phyloP scores from a whole-genome alignment of 208 protist genomes.

The Trypanosoma mega region DNA sequence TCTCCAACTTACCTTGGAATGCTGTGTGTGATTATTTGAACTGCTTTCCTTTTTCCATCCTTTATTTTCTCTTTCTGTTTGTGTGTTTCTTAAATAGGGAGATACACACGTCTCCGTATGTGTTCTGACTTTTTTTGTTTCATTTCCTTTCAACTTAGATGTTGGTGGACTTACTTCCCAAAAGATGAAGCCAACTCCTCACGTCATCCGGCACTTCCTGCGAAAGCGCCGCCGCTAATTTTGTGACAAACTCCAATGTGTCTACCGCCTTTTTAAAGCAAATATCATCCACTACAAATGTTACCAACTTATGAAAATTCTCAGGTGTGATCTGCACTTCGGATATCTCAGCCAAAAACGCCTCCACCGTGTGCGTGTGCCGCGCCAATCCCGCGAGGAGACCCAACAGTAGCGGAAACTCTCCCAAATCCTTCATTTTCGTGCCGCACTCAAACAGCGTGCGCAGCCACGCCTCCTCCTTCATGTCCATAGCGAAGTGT shows the following conservation, averaged over 20 bases:
- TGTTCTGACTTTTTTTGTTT: not conserved
- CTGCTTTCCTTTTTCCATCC: not conserved
- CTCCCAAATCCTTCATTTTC: constrained; percentile 24
- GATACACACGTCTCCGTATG: not conserved
- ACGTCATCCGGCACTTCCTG: constrained; percentile 46
- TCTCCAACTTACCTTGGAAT: too few relatives aligned
- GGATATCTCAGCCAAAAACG: constrained; percentile 27
- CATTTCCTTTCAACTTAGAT: not conserved
- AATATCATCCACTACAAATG: constrained; percentile 34
- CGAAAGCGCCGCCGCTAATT: constrained; percentile 27
- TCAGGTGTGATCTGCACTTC: constrained; percentile 26
- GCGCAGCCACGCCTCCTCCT: constrained; percentile 21
- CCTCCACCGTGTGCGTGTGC: constrained; percentile 24
- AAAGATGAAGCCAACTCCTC: constrained; percentile 60
- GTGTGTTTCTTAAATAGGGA: constrained; percentile 1
- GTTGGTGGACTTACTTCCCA: constrained; percentile 13
- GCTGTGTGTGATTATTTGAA: not conserved
- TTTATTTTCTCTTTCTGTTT: not conserved
- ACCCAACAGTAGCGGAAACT: constrained; percentile 33
- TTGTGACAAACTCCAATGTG: constrained; percentile 40
- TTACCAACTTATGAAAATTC: constrained; percentile 35
- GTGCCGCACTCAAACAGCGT: constrained; percentile 21
- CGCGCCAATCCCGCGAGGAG: constrained; percentile 19
- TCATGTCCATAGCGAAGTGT: constrained; percentile 22
- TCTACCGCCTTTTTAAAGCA: constrained; percentile 33